Evolutionary conservation across 225 moss, liverwort and hornwort genomes (phyloP).

Genomic region (Physcomitrellopsis africana): DNA sequence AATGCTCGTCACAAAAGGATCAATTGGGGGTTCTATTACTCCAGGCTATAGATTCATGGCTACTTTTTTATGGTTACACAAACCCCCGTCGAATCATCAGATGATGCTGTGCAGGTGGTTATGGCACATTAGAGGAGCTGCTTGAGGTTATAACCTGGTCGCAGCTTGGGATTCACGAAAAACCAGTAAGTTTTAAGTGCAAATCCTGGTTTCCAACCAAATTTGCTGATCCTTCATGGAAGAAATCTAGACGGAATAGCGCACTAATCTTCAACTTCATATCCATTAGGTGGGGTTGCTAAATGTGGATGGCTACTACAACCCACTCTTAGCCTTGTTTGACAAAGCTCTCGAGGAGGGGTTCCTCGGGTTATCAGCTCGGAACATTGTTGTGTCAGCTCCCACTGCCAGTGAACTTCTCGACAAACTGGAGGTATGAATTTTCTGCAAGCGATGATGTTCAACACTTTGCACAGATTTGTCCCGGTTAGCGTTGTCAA

Average conservation of each 20-base stretch:
- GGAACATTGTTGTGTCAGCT: conserved; percentile 80
- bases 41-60: too few relatives aligned
- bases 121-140: conserved; percentile 91
- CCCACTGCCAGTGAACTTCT: conserved; percentile 90
- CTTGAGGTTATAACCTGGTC: conserved; percentile 95
- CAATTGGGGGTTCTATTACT: not conserved
- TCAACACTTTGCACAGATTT: too few relatives aligned
- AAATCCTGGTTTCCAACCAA: too few relatives aligned
- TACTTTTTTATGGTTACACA: not conserved
- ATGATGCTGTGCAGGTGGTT: conserved; percentile 62
- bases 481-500: too few relatives aligned
- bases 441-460: too few relatives aligned
- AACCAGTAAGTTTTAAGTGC: conserved; percentile 57
- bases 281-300: conserved; percentile 71
- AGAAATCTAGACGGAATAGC: too few relatives aligned
- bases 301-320: conserved; percentile 92
- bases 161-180: conserved; percentile 92
- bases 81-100: not conserved
- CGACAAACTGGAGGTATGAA: conserved; percentile 81
- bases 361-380: conserved; percentile 63
- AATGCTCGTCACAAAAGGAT: not conserved
- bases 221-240: too few relatives aligned
- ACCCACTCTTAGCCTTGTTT: conserved; percentile 69
- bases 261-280: not conserved
- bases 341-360: conserved; percentile 91